These are phyloP conservation scores for Lagerstroemia speciosa DNA, from an alignment of 345 rosid species.

Conservation along the genomic window DNA sequence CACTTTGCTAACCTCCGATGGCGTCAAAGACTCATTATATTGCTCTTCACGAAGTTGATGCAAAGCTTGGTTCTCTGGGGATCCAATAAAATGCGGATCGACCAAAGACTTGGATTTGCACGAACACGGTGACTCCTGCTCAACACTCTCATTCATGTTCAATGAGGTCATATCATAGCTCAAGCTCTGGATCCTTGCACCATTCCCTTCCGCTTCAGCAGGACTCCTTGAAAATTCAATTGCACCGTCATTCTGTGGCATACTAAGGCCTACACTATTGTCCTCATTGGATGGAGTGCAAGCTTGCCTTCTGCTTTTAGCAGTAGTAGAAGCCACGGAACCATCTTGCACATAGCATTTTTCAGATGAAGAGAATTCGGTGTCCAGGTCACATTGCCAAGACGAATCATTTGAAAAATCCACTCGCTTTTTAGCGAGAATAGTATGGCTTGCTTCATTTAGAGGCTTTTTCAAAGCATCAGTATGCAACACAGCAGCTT, in stretches of 20 bases:
- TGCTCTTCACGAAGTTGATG: conserved; percentile 21
- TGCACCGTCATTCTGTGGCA: conserved; percentile 2
- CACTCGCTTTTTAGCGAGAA: conserved; percentile 21
- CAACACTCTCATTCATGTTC: conserved; percentile 21
- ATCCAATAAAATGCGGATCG: conserved; percentile 34
- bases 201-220: conserved; percentile 15
- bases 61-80: conserved; percentile 19
- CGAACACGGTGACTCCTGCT: conserved; percentile 24
- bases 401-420: conserved; percentile 24
- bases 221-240: background rate
- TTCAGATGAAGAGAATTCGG: conserved; percentile 21
- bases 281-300: conserved; percentile 8
- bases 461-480: conserved; percentile 25
- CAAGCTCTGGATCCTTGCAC: conserved; percentile 9
- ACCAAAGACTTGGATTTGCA: conserved; percentile 18
- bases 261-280: conserved; percentile 9
- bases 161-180: conserved; percentile 24
- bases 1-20: background rate
- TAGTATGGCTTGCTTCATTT: conserved; percentile 25
- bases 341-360: conserved; percentile 21
- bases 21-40: conserved; percentile 7
- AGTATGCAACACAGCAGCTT: conserved; percentile 22
- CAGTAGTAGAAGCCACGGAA: conserved; percentile 17
- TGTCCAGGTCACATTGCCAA: background rate
- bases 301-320: conserved; percentile 6